Conservation (phyloP, 1,284 basidiomycete species). For the Hypsizygus ulmarius region DNA sequence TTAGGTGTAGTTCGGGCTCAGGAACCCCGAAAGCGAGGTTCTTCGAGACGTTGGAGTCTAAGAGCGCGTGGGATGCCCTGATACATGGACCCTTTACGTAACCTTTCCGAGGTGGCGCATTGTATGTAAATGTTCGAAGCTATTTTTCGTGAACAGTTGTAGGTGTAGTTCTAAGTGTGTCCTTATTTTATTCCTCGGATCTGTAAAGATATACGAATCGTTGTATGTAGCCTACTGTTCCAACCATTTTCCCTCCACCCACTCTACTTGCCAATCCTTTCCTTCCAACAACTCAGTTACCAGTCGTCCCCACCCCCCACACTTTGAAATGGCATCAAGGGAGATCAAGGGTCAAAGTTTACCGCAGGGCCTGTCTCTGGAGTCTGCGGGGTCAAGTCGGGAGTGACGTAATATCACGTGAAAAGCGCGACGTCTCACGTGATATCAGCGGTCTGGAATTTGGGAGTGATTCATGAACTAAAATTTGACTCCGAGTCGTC, state of each 20-base stretch:
- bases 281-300: background rate
- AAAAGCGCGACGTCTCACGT: constrained; percentile 1
- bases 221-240: no score
- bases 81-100: constrained; percentile 56
- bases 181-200: constrained; percentile 1
- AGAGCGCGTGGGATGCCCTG: constrained; percentile 52
- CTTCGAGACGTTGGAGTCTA: constrained; percentile 43
- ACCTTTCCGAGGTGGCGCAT: constrained; percentile 2
- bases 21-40: constrained; percentile 40
- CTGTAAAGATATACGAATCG: background rate
- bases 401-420: constrained; percentile 5
- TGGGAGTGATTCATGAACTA: background rate
- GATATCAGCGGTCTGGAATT: background rate
- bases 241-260: no score
- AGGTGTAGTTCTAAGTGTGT: constrained; percentile 1
- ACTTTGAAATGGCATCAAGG: no score
- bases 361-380: no score
- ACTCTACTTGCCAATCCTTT: no score
- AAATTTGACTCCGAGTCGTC: background rate
- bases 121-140: constrained; percentile 8
- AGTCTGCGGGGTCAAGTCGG: no score
- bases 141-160: no score
- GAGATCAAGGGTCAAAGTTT: no score
- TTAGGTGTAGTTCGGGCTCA: constrained; percentile 20
- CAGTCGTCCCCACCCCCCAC: background rate